Percentiles rank a stretch among this genome's conserved stretches.
Evolutionary conservation across 192 early-diverging fungal species (phyloP).

Genomic region (Nowakowskiella sp.): DNA sequence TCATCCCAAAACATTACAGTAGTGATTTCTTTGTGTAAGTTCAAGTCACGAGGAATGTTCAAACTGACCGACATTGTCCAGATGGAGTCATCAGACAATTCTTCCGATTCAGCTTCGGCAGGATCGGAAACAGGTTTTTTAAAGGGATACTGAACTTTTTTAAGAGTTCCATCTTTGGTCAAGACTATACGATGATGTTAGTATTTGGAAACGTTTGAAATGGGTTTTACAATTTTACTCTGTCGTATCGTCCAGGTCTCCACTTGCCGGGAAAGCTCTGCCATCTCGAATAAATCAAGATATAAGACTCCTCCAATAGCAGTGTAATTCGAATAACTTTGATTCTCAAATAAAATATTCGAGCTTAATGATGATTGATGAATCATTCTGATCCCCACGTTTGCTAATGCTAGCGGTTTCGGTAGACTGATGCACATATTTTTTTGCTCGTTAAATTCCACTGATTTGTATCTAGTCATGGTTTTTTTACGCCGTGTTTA

Average conservation of each 20-base stretch:
- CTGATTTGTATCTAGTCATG: slow-evolving; percentile 30
- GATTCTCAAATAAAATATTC: slow-evolving; percentile 19
- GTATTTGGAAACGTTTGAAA: slow-evolving; percentile 10
- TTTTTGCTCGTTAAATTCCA: slow-evolving; percentile 33
- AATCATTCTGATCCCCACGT: slow-evolving; percentile 42
- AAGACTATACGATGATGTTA: slow-evolving; percentile 21
- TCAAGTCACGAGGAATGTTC: slow-evolving; percentile 18
- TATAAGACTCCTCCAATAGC: slow-evolving; percentile 34
- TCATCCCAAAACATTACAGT: slow-evolving; percentile 40
- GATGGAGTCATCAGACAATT: slow-evolving; percentile 18
- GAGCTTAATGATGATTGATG: slow-evolving; percentile 19
- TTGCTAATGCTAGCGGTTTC: slow-evolving; percentile 43
- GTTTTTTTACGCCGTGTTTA: slow-evolving; percentile 3
- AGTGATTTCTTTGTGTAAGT: slow-evolving; percentile 25
- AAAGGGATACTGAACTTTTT: slow-evolving; percentile 36
- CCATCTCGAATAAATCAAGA: slow-evolving; percentile 46
- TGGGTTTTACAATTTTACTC: slow-evolving; percentile 13
- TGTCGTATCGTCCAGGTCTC: slow-evolving; percentile 39
- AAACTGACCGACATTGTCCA: slow-evolving; percentile 40
- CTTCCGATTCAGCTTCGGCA: slow-evolving; percentile 26
- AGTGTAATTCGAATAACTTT: slow-evolving; percentile 13
- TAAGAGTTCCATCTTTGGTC: slow-evolving; percentile 29
- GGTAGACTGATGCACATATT: slow-evolving; percentile 35
- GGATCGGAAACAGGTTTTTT: slow-evolving; percentile 32
- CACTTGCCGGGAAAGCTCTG: slow-evolving; percentile 36